These are phyloP conservation scores for Aspergillus conjunctus DNA, from an alignment of 495 filamentous ascomycete genomes.

Conservation along the genomic window DNA sequence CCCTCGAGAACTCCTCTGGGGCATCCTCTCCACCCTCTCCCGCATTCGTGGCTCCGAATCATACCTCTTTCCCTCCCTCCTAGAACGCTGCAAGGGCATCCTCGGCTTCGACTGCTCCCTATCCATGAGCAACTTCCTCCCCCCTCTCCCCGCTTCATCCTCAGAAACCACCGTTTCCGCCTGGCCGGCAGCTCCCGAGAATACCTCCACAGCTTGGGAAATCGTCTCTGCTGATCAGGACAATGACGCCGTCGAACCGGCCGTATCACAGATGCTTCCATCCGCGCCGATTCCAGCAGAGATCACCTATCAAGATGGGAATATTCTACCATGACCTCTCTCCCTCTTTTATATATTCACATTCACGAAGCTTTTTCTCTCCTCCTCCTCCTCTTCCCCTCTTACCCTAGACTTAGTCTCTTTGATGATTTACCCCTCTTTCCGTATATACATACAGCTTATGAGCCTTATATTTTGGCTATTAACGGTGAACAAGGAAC, in stretches of 20 bases:
- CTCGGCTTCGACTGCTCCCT: conserved; percentile 38
- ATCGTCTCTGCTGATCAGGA: conserved; percentile 11
- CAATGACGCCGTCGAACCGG: conserved; percentile 11
- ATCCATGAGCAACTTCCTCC: conserved; percentile 38
- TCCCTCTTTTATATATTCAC: background rate
- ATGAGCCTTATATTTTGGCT: background rate
- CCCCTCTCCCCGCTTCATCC: conserved; percentile 24
- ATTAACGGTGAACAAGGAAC: background rate
- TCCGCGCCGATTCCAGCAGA: conserved; percentile 10
- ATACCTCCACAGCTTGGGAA: conserved; percentile 11
- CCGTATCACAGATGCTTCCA: conserved; percentile 12
- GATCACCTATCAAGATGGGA: conserved; percentile 7
- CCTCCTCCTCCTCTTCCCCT: background rate
- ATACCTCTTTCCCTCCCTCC: conserved; percentile 41
- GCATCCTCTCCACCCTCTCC: conserved; percentile 44
- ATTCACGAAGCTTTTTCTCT: background rate
- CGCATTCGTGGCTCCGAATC: conserved; percentile 50
- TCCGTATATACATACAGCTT: background rate
- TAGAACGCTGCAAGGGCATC: conserved; percentile 40
- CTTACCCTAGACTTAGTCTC: background rate
- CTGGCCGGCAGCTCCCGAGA: conserved; percentile 9
- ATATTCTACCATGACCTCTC: conserved; percentile 1
- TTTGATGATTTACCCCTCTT: background rate
- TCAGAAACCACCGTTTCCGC: conserved; percentile 4
- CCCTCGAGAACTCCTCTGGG: conserved; percentile 46